Percentiles rank a stretch among this genome's conserved stretches.
phyloP scores from a whole-genome alignment of 177 flowering plant species.

The Vitis hybrid region DNA sequence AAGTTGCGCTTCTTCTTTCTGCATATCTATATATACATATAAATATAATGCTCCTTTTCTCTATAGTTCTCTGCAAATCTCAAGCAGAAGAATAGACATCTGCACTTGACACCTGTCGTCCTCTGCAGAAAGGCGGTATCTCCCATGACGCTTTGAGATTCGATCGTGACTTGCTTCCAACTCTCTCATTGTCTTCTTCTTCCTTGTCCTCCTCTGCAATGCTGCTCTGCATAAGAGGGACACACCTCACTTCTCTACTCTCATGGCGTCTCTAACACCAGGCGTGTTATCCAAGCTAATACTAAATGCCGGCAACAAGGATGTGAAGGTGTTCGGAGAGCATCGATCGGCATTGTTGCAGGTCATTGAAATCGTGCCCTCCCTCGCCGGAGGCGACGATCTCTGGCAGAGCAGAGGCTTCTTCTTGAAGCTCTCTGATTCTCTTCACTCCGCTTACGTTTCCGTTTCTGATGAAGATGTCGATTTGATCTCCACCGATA shows the following conservation, averaged over 20 bases:
- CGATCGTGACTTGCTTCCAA: neutral
- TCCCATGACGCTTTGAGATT: conserved; percentile 13
- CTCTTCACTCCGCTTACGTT: conserved; percentile 52
- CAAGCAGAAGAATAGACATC: too few species aligned
- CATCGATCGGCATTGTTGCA: conserved; percentile 57
- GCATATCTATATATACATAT: too few species aligned
- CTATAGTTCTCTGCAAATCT: too few species aligned
- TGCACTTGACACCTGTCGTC: too few species aligned
- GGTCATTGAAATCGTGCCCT: conserved; percentile 53
- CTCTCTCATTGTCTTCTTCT: too few species aligned
- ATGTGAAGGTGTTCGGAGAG: conserved; percentile 42
- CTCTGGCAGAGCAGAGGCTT: conserved; percentile 44
- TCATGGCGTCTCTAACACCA: conserved; percentile 60
- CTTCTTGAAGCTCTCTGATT: conserved; percentile 59
- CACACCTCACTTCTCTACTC: too few species aligned
- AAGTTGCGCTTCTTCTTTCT: too few species aligned
- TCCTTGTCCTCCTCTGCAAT: too few species aligned
- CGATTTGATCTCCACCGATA: conserved; percentile 49
- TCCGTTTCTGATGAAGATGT: conserved; percentile 40
- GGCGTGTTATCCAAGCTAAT: conserved; percentile 54
- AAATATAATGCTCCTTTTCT: too few species aligned
- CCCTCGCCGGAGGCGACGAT: conserved; percentile 26
- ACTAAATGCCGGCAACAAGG: conserved; percentile 33
- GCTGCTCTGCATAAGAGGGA: too few species aligned
- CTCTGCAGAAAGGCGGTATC: neutral